Base-by-base conservation (phyloP, 257 asterid species). In the Solanum ossicruentum region DNA sequence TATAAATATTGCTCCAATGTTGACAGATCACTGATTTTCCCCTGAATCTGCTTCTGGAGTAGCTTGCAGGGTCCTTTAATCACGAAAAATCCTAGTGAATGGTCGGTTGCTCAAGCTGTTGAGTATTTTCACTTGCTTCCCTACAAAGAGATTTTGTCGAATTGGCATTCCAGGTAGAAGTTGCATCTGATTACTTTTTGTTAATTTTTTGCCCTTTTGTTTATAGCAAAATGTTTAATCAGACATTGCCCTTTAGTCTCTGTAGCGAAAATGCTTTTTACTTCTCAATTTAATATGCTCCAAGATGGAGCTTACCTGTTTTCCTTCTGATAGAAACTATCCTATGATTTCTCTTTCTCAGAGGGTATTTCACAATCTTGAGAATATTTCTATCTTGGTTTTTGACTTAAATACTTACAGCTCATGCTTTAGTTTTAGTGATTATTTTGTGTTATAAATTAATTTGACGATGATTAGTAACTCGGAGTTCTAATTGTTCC, bases 61-160 rank as follows among this genome's bases (percentile, higher is more conserved):
- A 88, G 91, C 63, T 88, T 88, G 91, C 87, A 86, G 83, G 86
- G 89, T 73, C 85, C 89, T 86, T 47, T 88, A 80, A 58, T 88
- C 83, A 82, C 82, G 80, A 84, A 51, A 65, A 77, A 61, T 3
- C 61, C 85, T 12, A 3, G 81, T 58, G 80, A 71, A 80, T 88
- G 89, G 90, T 57, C 17, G 83, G 84, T 84, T 80, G 47, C 83
- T 57, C 70, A 84, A 41, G 86, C 26, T 32, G 91, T 85, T 60
- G 86, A 73, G 67, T 88, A 88, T 45, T 86, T 84, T 70, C 89
- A 86, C 56, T 69, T 88, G 71, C 81, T 88, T 49, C 89, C 91
- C 85, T 88, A 88, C 85, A 39, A 75, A 61, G 86, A 70, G 36
- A 86, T 83, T 79, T 60, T 88, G 84, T 85, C 26, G 12, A 82